Percentiles rank a stretch among this genome's conserved stretches.
phyloP scores from a whole-genome alignment of 1,139 yeast genomes.

The Kodamaea suecica region DNA sequence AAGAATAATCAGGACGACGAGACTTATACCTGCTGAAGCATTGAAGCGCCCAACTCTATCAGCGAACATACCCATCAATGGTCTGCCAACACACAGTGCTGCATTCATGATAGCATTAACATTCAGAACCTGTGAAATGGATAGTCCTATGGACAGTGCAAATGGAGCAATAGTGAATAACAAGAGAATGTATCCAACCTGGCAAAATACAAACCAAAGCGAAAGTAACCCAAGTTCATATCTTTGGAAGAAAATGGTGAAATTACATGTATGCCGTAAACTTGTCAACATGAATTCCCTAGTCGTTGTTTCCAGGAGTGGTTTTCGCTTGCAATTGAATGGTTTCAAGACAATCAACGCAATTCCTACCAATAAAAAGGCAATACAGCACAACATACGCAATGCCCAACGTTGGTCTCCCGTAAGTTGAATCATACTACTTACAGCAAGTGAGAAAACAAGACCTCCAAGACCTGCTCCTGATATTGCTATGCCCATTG shows the following conservation, averaged over 20 bases:
- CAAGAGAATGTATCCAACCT: constrained; percentile 58
- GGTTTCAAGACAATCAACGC: constrained; percentile 44
- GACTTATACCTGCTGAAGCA: constrained; percentile 5
- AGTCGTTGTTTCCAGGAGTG: constrained; percentile 22
- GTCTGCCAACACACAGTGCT: constrained; percentile 67
- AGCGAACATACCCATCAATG: constrained; percentile 55
- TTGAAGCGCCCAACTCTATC: constrained; percentile 61
- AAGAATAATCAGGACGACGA: constrained; percentile 14
- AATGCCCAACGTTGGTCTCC: constrained; percentile 67
- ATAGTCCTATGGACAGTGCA: constrained; percentile 57
- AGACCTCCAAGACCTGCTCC: constrained; percentile 64
- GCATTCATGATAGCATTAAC: constrained; percentile 62
- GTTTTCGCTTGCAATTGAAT: constrained; percentile 36
- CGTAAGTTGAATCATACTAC: constrained; percentile 44
- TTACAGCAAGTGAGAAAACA: constrained; percentile 47
- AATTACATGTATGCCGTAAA: constrained; percentile 26
- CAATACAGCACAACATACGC: constrained; percentile 53
- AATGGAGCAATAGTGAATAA: constrained; percentile 62
- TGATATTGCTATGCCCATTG: constrained; percentile 29
- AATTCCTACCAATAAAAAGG: constrained; percentile 38
- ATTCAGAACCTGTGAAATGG: constrained; percentile 53
- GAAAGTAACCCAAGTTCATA: constrained; percentile 44
- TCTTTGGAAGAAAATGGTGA: constrained; percentile 26
- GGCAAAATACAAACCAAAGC: constrained; percentile 54
- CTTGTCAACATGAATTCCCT: constrained; percentile 19